Evolutionary conservation across 2,329 filamentous ascomycete genomes (phyloP).

Genomic region (Trichophyton benhamiae): DNA sequence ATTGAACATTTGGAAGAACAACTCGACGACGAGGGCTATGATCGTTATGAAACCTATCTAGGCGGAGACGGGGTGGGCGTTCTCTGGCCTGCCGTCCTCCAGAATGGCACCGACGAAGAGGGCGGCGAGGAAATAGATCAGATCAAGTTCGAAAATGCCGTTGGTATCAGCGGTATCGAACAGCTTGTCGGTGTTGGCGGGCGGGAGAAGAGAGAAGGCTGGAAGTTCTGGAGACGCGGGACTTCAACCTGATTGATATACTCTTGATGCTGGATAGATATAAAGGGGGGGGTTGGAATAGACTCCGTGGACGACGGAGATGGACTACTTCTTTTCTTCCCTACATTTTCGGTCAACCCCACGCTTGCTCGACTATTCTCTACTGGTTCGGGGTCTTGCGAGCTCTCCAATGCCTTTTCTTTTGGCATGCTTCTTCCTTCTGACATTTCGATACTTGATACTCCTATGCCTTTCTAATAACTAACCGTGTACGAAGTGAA

Average conservation of each 20-base stretch:
- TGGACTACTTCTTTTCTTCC: neutral
- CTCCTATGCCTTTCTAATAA: neutral
- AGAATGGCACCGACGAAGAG: conserved; percentile 67
- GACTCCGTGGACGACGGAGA: neutral
- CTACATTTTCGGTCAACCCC: neutral
- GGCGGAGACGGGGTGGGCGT: conserved; percentile 91
- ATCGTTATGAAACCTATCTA: conserved; percentile 76
- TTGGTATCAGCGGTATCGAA: conserved; percentile 76
- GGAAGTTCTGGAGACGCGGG: conserved; percentile 65
- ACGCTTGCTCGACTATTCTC: neutral
- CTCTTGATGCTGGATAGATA: too few relatives aligned
- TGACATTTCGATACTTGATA: neutral
- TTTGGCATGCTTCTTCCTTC: neutral
- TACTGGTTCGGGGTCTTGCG: neutral
- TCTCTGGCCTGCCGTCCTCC: conserved; percentile 80
- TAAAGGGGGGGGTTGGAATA: too few relatives aligned
- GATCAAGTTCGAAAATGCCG: conserved; percentile 73
- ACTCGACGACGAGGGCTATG: conserved; percentile 60
- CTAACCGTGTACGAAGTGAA: neutral
- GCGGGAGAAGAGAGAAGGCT: conserved; percentile 59
- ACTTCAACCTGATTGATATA: neutral
- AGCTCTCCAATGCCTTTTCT: neutral
- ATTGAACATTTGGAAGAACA: conserved; percentile 52
- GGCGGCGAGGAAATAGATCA: conserved; percentile 88
- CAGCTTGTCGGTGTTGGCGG: conserved; percentile 68